A percentile compares a stretch with the other conserved stretches of the same genome.
These are phyloP conservation scores for Talaromyces islandicus DNA, from an alignment of 2,329 filamentous ascomycete species.

Conservation along the genomic window DNA sequence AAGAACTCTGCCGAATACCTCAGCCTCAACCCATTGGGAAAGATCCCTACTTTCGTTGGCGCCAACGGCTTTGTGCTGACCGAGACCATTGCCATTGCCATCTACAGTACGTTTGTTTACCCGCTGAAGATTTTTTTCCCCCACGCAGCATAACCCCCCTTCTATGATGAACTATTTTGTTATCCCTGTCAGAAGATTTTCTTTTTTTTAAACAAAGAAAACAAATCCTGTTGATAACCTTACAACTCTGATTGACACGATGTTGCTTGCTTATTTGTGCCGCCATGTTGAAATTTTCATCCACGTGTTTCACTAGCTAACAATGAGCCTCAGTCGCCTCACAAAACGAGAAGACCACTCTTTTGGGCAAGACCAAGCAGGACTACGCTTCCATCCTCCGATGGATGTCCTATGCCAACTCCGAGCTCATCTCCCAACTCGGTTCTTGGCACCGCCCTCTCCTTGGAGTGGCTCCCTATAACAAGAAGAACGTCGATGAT, in stretches of 20 bases:
- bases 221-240: slow-evolving; percentile 66
- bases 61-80: slow-evolving; percentile 83
- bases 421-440: slow-evolving; percentile 69
- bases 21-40: slow-evolving; percentile 80
- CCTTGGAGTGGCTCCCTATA: slow-evolving; percentile 76
- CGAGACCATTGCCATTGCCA: slow-evolving; percentile 89
- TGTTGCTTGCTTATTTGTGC: slow-evolving; percentile 1
- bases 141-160: slow-evolving; percentile 15
- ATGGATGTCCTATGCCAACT: slow-evolving; percentile 97
- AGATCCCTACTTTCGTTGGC: slow-evolving; percentile 89
- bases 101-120: slow-evolving; percentile 76
- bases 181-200: slow-evolving; percentile 92
- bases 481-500: slow-evolving; percentile 96
- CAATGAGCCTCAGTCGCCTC: slow-evolving; percentile 67
- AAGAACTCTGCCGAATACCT: slow-evolving; percentile 69
- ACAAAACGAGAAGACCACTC: slow-evolving; percentile 99
- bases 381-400: slow-evolving; percentile 97
- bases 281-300: slow-evolving; percentile 3
- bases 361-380: slow-evolving; percentile 99
- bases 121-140: slow-evolving; percentile 17
- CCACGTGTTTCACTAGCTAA: slow-evolving; percentile 18
- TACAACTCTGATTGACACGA: slow-evolving; percentile 56
- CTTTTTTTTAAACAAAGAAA: neutral
- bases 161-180: slow-evolving; percentile 68
- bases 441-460: slow-evolving; percentile 82